Percentiles rank a stretch among this genome's conserved stretches.
phyloP scores from a whole-genome alignment of 2,329 filamentous ascomycete species.

The Alternaria triticina region DNA sequence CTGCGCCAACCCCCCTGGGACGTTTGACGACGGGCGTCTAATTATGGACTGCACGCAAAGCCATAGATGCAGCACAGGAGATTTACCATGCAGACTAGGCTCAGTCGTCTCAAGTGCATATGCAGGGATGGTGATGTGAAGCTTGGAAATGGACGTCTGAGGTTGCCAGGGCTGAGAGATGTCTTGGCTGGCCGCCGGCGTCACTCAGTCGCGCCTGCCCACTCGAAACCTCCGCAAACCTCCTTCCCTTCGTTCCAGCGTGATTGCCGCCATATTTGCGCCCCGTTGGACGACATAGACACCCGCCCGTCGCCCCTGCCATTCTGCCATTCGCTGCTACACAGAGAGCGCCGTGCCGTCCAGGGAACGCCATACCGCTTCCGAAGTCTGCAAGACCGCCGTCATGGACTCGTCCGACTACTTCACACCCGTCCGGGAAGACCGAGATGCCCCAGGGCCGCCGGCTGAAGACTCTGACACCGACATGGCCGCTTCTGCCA shows the following conservation, averaged over 20 bases:
- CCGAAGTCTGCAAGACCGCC: slow-evolving; percentile 16
- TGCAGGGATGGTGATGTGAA: slow-evolving; percentile 9
- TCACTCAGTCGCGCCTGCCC: slow-evolving; percentile 16
- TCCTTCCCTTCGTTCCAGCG: slow-evolving; percentile 4
- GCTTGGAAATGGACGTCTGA: slow-evolving; percentile 10
- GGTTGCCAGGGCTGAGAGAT: slow-evolving; percentile 15
- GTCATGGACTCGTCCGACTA: slow-evolving; percentile 45
- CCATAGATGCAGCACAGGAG: slow-evolving; percentile 7
- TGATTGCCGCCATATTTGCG: background rate
- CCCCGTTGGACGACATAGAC: background rate
- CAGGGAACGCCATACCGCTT: slow-evolving; percentile 13
- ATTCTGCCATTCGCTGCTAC: background rate
- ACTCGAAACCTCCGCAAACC: slow-evolving; percentile 12
- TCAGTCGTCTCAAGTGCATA: slow-evolving; percentile 6
- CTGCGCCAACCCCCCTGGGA: slow-evolving; percentile 19
- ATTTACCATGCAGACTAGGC: slow-evolving; percentile 10
- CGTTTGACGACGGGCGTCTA: slow-evolving; percentile 34
- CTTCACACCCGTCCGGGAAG: slow-evolving; percentile 31
- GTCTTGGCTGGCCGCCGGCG: slow-evolving; percentile 15
- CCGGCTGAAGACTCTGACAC: slow-evolving; percentile 43
- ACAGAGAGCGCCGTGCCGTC: slow-evolving; percentile 9
- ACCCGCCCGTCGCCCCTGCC: background rate
- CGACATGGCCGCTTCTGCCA: slow-evolving; percentile 44
- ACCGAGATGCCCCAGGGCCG: slow-evolving; percentile 24
- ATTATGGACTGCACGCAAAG: slow-evolving; percentile 17